phyloP scores from a whole-genome alignment of 257 asterid species.

The Leptodermis oblonga region DNA sequence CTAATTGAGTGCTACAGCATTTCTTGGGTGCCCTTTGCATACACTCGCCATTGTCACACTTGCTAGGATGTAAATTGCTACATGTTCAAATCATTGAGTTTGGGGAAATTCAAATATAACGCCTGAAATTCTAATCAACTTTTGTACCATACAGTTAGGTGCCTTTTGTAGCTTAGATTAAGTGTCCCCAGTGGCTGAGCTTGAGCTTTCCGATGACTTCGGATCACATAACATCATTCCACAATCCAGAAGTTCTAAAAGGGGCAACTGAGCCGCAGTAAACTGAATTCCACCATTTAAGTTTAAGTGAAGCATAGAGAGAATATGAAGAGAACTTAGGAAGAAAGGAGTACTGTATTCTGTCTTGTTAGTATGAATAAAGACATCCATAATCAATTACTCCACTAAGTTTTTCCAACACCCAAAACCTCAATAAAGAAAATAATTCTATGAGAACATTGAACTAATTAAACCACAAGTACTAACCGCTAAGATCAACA shows the following conservation, averaged over 20 bases:
- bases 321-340: not conserved
- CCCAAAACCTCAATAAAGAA: not conserved
- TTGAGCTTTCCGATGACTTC: slow-evolving; percentile 32
- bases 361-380: not conserved
- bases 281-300: slow-evolving; percentile 93
- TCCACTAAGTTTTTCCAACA: too few species aligned
- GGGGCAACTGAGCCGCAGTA: slow-evolving; percentile 88
- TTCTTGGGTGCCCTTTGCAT: too few species aligned
- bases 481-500: slow-evolving; percentile 96
- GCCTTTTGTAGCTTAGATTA: slow-evolving; percentile 39
- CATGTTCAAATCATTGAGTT: slow-evolving; percentile 79
- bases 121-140: slow-evolving; percentile 52
- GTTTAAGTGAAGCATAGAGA: slow-evolving; percentile 7
- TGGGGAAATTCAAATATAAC: slow-evolving; percentile 73
- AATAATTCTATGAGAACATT: not conserved
- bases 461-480: not conserved
- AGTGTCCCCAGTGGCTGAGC: slow-evolving; percentile 37
- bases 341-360: not conserved
- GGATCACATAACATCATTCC: slow-evolving; percentile 86
- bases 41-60: too few species aligned
- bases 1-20: too few species aligned
- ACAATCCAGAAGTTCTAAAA: slow-evolving; percentile 83
- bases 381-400: not conserved
- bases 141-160: slow-evolving; percentile 51
- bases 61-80: slow-evolving; percentile 73